Evolutionary conservation across 225 moss, liverwort and hornwort genomes (phyloP), one percentile per base, ranked within the genome.

Genomic region (Straminergon stramineum): DNA sequence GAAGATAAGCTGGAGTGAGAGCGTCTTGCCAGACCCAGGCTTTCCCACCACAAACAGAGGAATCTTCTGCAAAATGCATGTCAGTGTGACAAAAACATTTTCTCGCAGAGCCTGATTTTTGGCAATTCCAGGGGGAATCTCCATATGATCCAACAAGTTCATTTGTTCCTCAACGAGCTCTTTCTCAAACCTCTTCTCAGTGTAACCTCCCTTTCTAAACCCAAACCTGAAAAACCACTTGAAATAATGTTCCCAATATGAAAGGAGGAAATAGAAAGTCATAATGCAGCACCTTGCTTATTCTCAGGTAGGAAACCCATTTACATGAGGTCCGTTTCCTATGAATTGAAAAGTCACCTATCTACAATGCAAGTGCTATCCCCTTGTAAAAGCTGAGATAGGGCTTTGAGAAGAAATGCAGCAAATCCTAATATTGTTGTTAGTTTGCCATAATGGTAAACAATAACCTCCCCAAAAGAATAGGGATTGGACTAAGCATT

Each of bases 1-100:
- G 87, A 92, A 92, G 77, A 94, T 93, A 43, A 94, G 93, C 82
- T 94, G 94, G 28, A 94, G 90, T 60, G 94, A 91, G 78, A 93
- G 93, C 30, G 94, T 94, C 91, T 93, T 94, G 83, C 93, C 94
- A 90, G 94, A 93, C 28, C 94, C 94, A 88, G 93, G 94, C 60
- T 94, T 94, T 83, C 93, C 93, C 41, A 94, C 93, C 82, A 94
- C 94, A 90, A 94, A 94, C 17, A 94, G 90, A 65, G 94, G 93
- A 84, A 94, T 92, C 79, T 92, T 92, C 53, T 82, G 89, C 92
- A 94, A 85, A 84, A 94, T 91, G 75, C 93, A 94, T 57, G 93
- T 91, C 32, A 94, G 82, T 35, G 93, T 93, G 83, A 94, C 94
- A 87, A 94, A 94, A 55, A 94, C 87, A 64, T 94, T 94, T 87